Evolutionary conservation across 768 basidiomycete species (phyloP).

Genomic region (Lentinus tigrinus): DNA sequence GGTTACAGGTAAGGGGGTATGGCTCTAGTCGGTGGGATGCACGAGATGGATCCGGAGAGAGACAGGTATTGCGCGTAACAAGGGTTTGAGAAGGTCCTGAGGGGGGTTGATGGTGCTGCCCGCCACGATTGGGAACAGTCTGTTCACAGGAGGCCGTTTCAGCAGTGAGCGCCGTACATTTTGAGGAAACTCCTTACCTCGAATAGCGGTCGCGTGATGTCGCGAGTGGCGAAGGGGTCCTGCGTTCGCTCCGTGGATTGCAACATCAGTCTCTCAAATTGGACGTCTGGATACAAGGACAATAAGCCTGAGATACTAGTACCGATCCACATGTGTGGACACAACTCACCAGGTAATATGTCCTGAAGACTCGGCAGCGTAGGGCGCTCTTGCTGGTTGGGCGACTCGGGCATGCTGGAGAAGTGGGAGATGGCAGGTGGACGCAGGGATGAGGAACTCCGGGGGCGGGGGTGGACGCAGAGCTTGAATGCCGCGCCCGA

Average conservation of each 20-base stretch:
- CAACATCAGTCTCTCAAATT: not conserved
- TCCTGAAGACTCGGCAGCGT: conserved; percentile 11
- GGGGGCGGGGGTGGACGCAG: not conserved
- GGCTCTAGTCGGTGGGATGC: not conserved
- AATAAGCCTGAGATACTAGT: not conserved
- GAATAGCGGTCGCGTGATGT: not conserved
- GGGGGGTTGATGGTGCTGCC: too few species aligned
- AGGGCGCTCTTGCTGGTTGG: not conserved
- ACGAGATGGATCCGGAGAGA: not conserved
- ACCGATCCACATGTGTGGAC: not conserved
- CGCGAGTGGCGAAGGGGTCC: not conserved
- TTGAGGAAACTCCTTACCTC: not conserved
- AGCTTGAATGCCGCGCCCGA: not conserved
- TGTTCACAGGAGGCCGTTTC: not conserved
- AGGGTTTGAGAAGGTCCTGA: too few species aligned
- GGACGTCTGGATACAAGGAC: not conserved
- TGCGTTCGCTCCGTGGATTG: not conserved
- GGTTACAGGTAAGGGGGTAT: not conserved
- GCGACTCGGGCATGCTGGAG: not conserved
- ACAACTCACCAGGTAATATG: conserved; percentile 9
- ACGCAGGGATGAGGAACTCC: not conserved
- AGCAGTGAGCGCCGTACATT: not conserved
- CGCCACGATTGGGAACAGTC: too few species aligned
- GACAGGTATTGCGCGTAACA: too few species aligned
- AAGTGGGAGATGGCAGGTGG: not conserved